Evolutionary conservation across 345 rosid genomes (phyloP), one percentile per base, ranked within the genome.

Genomic region (Gynandropsis gynandra): DNA sequence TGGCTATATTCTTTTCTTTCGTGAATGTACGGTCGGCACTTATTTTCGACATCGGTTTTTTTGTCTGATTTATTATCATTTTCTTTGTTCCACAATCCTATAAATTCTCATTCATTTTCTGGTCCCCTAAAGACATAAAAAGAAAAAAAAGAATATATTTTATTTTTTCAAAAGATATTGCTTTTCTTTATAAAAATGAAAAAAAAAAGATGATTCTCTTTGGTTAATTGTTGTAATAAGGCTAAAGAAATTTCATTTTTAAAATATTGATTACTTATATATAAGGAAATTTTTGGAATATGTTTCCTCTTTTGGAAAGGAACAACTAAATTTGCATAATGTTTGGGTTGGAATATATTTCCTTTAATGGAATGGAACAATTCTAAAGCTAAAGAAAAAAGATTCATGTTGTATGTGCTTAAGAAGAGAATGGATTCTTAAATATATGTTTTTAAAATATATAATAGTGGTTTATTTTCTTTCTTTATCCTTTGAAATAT

Each of bases 311-410:
- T 24, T 24, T 24, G 29, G 29, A 24, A 52, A 65, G 44, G 53
- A 59, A 35, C 17, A 39, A 12, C 16, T 36, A 0, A 14, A 11
- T 4, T 17, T 51, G 52, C 41, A 59, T 64, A 40, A 39, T 59
- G n/a, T 59, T 59, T 47, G 61, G 70, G 29, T 52, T 17, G 39
- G 65, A 65, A 59, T 66, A 65, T 65, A 66, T 59, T 59, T 66
- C 70, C 65, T 53, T 41, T 66, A 52, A 59, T 59, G 61, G 61
- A 52, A 58, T 39, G 7, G 54, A 65, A 59, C 42, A 47, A 45
- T 54, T 40, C 24, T 46, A 65, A 52, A 40, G 65, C 46, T 66
- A 18, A 20, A 10, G 57, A 58, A 59, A 36, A 36, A 58, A 52
- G 45, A 58, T 53, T 52, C 51, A 65, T 33, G 0, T 40, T 59